Percentiles rank a stretch among this genome's conserved stretches.
phyloP scores from a whole-genome alignment of 2,329 filamentous ascomycete species.

The Dactylonectria estremocensis region DNA sequence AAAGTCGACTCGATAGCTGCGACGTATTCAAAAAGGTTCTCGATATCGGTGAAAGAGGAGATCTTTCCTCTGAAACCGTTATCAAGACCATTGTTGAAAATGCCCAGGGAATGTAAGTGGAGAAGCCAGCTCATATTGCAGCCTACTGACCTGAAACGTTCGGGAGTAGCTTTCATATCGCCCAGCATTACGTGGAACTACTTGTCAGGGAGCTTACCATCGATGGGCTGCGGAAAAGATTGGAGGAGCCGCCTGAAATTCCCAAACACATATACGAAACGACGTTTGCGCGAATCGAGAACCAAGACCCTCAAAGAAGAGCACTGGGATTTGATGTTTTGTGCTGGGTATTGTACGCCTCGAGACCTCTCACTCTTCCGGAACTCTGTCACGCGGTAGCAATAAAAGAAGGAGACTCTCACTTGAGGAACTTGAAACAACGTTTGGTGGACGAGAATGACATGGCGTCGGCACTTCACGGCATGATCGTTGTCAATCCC shows the following conservation, averaged over 20 bases:
- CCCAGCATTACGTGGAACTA: slow-evolving; percentile 10
- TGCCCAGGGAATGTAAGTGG: neutral
- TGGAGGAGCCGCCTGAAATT: neutral
- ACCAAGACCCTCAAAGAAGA: slow-evolving; percentile 1
- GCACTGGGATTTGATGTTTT: neutral
- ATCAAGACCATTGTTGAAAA: neutral
- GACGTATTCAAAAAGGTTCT: slow-evolving; percentile 11
- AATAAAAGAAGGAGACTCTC: neutral
- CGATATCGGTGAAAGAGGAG: neutral
- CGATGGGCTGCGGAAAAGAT: slow-evolving; percentile 5
- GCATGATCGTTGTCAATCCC: slow-evolving; percentile 4
- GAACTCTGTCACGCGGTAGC: slow-evolving; percentile 16
- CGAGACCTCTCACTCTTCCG: slow-evolving; percentile 5
- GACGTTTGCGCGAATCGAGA: neutral
- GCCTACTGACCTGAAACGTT: neutral
- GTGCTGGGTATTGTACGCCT: slow-evolving; percentile 4
- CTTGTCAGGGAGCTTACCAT: slow-evolving; percentile 9
- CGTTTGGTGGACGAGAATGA: neutral
- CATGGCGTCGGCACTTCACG: slow-evolving; percentile 1
- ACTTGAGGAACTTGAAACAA: neutral
- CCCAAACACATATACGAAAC: slow-evolving; percentile 6
- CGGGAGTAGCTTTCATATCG: slow-evolving; percentile 5
- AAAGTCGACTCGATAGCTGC: slow-evolving; percentile 8
- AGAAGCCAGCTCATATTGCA: too few species aligned
- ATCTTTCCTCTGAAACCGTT: neutral